Evolutionary conservation across 257 asterid species (phyloP).

Genomic region (Prunella vulgaris): DNA sequence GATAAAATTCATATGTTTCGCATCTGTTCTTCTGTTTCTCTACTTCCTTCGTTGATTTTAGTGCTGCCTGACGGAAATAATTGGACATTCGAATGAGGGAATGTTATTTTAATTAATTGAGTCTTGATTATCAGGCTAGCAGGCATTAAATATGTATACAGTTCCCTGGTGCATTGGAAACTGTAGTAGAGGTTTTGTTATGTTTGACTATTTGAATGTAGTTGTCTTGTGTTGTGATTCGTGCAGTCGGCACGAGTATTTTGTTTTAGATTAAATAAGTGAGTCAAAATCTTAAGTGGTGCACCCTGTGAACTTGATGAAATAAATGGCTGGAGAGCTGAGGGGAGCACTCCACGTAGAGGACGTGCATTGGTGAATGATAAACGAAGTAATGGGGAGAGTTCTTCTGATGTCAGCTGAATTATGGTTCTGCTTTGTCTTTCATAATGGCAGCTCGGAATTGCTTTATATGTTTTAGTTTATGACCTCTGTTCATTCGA

Average conservation of each 20-base stretch:
- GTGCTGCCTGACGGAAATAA: conserved; percentile 2
- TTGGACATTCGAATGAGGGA: conserved; percentile 4
- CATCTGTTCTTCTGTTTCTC: conserved; percentile 1
- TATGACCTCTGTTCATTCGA: not conserved
- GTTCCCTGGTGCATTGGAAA: conserved; percentile 24
- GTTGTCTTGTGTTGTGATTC: conserved; percentile 20
- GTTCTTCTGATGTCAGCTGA: conserved; percentile 11
- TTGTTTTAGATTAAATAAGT: conserved; percentile 3
- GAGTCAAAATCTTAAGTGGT: conserved; percentile 26
- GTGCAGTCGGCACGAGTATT: conserved; percentile 4
- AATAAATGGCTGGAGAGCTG: too few relatives aligned
- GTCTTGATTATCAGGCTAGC: conserved; percentile 24
- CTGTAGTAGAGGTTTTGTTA: conserved; percentile 19
- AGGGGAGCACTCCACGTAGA: not conserved
- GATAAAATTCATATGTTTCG: not conserved
- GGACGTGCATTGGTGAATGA: conserved; percentile 12
- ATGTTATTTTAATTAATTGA: conserved; percentile 5
- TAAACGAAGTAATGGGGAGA: conserved; percentile 1
- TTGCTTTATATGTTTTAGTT: too few relatives aligned
- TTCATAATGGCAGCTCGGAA: too few relatives aligned
- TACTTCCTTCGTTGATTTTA: conserved; percentile 13
- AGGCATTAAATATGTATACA: conserved; percentile 8
- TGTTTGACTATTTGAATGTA: conserved; percentile 23
- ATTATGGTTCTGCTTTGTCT: not conserved
- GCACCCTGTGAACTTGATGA: conserved; percentile 17